Evolutionary conservation across 2,329 filamentous ascomycete species (phyloP), one percentile per base, ranked within the genome.

Genomic region (Hypoxylon sp.): DNA sequence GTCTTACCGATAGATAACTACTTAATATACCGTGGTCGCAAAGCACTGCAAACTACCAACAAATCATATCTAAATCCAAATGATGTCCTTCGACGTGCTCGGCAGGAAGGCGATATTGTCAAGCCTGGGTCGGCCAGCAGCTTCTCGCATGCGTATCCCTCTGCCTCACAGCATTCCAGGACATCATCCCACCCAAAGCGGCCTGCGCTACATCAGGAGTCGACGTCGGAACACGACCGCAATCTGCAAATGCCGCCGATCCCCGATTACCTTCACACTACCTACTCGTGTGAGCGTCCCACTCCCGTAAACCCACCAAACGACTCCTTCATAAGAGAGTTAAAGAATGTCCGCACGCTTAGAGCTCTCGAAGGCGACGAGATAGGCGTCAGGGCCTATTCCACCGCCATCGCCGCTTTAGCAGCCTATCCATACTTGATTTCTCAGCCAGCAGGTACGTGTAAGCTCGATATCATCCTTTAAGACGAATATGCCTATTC

Each of bases 371-470:
- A 83, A 1, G 85, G 86, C 7, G 92, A 97, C 67, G 82, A 89
- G 42, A 86, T 96, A 56, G 92, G 91, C 2, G 86, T 93, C 0
- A 85, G 92, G 45, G 92, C 94, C 0, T 98, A 98, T 71, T 93
- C 90, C 24, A 92, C 89, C 1, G 88, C 89, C 10, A 96, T 98
- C 63, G 92, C 95, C 4, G 78, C 90, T 0, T 74, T 99, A 15
- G 86, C 91, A 3, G 91, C 94, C 0, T 97, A 97, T 68, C 92
- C 93, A 0, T 75, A 80, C 64, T 54, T 46, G 3, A 60, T 85
- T 11, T 72, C 75, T 18, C 74, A 72, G 10, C 61, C 75, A 15
- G 67, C 72, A 65, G 80, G 81, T 81, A 68, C 71, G 73, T 42
- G 23, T n/a, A n/a, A n/a, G n/a, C n/a, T 8, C 3, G 7, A 21